Evolutionary conservation across 2,329 filamentous ascomycete species (phyloP), one percentile per base, ranked within the genome.

Genomic region (Ascosphaera acerosa): DNA sequence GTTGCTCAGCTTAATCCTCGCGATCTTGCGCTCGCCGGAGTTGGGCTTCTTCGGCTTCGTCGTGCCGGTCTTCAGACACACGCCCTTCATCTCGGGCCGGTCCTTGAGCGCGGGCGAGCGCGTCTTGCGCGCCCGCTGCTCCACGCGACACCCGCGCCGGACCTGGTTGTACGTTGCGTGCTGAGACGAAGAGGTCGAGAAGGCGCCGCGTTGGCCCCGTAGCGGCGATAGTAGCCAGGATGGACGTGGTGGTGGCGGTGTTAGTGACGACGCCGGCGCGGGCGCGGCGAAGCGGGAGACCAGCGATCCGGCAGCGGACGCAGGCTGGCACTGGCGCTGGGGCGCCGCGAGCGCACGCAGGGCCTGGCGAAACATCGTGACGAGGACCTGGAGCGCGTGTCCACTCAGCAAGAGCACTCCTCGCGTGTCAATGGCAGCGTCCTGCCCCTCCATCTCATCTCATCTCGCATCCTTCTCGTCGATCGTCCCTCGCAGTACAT

Each of bases 31-130:
- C 62, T 94, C 81, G 34, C 82, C 87, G 17, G 87, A 97, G 55
- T 97, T 97, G 40, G 87, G 87, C 58, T 97, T 97, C 70, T 97
- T 97, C 34, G 87, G 87, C 47, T 87, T 81, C 43, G 76, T 81
- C 43, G 82, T 77, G 46, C 78, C 81, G 36, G 94, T 87, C 50
- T 89, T 82, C 39, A 97, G n/a, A 23, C 20, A 47, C 22, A 97
- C 87, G 42, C 84, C 87, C 61, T 94, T 94, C 57, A 91, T 72
- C 47, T 76, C 68, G 3, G 87, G 81, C 27, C 76, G 65, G 32
- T 67, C 53, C 37, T 63, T 62, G 33, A 97, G 65, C 15, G 84
- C 82, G 0, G 87, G 87, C 2, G 84, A 94, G 32, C 78, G 71
- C 41, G 77, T 67, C 55, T 90, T 81, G 39, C 87, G 78, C 2